Conservation (phyloP, 2,329 filamentous ascomycete species). For the Paracoccidioides brasiliensis region DNA sequence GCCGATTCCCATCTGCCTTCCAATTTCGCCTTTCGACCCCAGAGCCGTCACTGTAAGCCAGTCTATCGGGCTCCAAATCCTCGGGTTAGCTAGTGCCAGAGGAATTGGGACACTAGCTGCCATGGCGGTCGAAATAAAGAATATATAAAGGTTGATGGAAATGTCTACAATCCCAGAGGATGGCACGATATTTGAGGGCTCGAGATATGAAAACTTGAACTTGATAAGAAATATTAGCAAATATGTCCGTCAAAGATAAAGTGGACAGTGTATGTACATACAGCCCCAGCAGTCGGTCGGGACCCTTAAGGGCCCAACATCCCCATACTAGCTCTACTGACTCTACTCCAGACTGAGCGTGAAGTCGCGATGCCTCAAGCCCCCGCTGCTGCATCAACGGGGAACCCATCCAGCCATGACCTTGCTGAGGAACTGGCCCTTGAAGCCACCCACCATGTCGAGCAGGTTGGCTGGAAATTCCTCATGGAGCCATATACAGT, state of each 20-base stretch:
- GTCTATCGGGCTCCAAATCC: neutral
- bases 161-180: neutral
- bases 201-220: neutral
- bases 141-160: neutral
- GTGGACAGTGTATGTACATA: neutral
- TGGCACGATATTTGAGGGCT: neutral
- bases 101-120: neutral
- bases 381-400: neutral
- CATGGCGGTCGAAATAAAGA: neutral
- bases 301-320: neutral
- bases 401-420: neutral
- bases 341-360: neutral
- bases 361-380: neutral
- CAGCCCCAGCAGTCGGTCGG: neutral
- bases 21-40: neutral
- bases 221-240: neutral
- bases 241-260: neutral
- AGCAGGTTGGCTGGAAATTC: slow-evolving; percentile 1
- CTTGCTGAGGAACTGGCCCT: neutral
- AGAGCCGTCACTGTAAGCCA: neutral
- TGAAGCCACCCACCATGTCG: slow-evolving; percentile 1
- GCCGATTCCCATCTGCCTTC: neutral
- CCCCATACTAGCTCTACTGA: neutral
- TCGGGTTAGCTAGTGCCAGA: neutral
- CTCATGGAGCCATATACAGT: slow-evolving; percentile 1